Evolutionary conservation across 371 early-diverging fungal genomes (phyloP).

Genomic region (Nosema granulosis): DNA sequence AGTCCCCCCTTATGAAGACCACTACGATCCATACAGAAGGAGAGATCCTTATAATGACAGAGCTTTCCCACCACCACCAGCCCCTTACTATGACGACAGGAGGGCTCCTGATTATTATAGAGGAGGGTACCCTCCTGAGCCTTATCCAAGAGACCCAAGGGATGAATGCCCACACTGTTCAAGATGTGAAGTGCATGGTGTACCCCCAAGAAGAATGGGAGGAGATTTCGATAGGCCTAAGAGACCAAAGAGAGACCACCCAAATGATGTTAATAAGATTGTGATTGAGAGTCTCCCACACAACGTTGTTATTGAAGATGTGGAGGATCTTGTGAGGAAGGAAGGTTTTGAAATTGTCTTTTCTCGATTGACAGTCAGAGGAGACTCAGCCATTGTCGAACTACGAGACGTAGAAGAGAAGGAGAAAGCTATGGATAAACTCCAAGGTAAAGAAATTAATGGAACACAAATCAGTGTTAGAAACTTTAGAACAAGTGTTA

Average conservation of each 20-base stretch:
- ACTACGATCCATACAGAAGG: conserved; percentile 3
- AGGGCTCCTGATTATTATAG: not conserved
- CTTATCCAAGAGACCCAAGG: not conserved
- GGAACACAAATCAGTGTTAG: conserved; percentile 3
- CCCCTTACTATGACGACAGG: not conserved
- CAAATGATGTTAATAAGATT: conserved; percentile 39
- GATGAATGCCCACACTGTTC: conserved; percentile 35
- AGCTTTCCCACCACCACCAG: no score
- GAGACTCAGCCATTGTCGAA: conserved; percentile 56
- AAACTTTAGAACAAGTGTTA: conserved; percentile 1
- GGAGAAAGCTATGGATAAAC: conserved; percentile 40
- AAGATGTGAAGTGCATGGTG: conserved; percentile 31
- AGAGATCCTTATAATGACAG: conserved; percentile 19
- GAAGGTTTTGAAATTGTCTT: conserved; percentile 47
- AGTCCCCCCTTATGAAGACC: not conserved
- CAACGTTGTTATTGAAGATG: conserved; percentile 10
- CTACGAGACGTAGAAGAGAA: conserved; percentile 44
- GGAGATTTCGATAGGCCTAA: not conserved
- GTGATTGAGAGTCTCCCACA: conserved; percentile 44
- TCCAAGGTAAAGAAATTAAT: conserved; percentile 36
- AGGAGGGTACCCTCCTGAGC: not conserved
- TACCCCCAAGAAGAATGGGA: not conserved
- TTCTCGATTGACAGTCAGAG: conserved; percentile 36
- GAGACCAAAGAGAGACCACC: conserved; percentile 33
- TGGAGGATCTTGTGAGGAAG: conserved; percentile 39